Conservation (phyloP, 176 grass and related monocot species). For the Chloris gayana region DNA sequence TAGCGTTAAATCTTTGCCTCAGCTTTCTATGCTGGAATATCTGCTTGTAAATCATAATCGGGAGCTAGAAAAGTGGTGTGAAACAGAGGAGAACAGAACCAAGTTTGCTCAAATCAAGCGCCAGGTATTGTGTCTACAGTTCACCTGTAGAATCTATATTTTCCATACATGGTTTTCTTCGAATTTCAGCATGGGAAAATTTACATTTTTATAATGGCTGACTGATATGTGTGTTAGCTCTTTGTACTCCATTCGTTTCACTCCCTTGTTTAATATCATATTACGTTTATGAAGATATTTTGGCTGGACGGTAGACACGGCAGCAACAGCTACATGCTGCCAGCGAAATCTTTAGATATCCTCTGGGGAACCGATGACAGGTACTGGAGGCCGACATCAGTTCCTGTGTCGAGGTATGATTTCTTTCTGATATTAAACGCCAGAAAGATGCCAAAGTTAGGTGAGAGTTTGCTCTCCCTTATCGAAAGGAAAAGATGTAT, state of each 20-base stretch:
- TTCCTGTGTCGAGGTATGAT: background rate
- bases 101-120: too few species aligned
- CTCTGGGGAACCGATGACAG: background rate
- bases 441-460: background rate
- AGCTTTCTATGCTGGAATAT: too few species aligned
- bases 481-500: background rate
- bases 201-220: too few species aligned
- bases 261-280: background rate
- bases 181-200: too few species aligned
- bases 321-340: background rate
- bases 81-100: too few species aligned
- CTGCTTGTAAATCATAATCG: too few species aligned
- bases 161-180: too few species aligned
- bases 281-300: background rate
- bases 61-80: too few species aligned
- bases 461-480: background rate
- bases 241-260: background rate
- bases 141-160: too few species aligned
- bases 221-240: too few species aligned
- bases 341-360: background rate
- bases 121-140: too few species aligned
- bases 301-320: background rate
- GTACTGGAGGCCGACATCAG: background rate
- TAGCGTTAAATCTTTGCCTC: too few species aligned
- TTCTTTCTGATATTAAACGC: background rate